These are phyloP conservation scores for Tetrahymena borealis DNA, from an alignment of 73 alveolate species.

Conservation along the genomic window DNA sequence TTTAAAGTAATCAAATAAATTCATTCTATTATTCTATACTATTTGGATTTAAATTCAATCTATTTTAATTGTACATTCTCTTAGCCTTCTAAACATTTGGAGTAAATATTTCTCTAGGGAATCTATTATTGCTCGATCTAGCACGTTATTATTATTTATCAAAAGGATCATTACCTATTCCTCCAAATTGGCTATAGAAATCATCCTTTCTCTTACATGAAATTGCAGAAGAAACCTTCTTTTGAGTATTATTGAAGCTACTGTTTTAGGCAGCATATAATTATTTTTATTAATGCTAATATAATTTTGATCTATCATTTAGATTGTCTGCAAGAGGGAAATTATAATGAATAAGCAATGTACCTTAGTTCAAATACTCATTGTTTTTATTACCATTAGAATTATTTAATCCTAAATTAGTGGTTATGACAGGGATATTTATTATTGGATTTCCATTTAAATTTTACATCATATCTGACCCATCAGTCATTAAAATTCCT, in stretches of 20 bases:
- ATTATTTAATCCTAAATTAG: neutral
- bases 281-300: neutral
- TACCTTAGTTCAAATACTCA: neutral
- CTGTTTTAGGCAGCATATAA: neutral
- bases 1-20: neutral
- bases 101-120: neutral
- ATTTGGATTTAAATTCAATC: neutral
- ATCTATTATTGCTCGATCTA: neutral
- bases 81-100: neutral
- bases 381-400: neutral
- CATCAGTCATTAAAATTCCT: neutral
- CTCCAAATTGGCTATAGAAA: neutral
- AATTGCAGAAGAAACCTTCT: neutral
- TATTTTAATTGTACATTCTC: neutral
- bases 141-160: neutral
- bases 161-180: neutral
- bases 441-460: neutral
- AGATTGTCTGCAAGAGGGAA: neutral
- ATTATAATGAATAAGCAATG: neutral
- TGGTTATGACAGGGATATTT: neutral
- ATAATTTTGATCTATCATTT: neutral
- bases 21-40: neutral
- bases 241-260: neutral
- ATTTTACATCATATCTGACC: neutral
- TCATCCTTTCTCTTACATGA: neutral